Percentiles rank a stretch among this genome's conserved stretches.
These are phyloP conservation scores for Cryphonectria japonica DNA, from an alignment of 2,329 filamentous ascomycete species.

Conservation along the genomic window DNA sequence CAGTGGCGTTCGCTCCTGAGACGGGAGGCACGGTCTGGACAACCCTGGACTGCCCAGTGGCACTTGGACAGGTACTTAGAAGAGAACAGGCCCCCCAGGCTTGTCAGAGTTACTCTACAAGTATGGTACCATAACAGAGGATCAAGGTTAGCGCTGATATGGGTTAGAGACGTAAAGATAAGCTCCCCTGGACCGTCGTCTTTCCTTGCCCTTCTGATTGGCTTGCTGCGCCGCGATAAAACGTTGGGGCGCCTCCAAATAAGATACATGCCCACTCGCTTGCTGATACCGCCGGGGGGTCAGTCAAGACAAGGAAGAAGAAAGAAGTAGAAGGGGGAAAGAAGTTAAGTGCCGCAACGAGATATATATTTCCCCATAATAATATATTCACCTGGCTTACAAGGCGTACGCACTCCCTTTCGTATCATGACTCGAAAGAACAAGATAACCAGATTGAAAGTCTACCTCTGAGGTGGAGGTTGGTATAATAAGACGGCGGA, in stretches of 20 bases:
- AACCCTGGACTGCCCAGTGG: not conserved
- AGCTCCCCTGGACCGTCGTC: conserved; percentile 9
- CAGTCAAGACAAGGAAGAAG: not conserved
- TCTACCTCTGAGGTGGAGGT: not conserved
- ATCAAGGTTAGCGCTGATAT: conserved; percentile 10
- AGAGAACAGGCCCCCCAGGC: not conserved
- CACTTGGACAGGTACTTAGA: too few relatives aligned
- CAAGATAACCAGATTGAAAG: not conserved
- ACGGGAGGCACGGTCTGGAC: not conserved
- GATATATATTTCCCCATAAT: not conserved
- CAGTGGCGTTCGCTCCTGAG: not conserved
- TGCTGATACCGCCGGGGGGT: not conserved
- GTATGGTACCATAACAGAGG: not conserved
- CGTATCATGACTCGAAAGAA: conserved; percentile 1
- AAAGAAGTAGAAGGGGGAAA: not conserved
- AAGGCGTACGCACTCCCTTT: not conserved
- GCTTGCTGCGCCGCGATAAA: conserved; percentile 11
- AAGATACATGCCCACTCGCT: conserved; percentile 5
- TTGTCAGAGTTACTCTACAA: not conserved
- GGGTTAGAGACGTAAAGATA: conserved; percentile 7
- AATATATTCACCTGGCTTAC: not conserved
- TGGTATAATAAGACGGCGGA: not conserved
- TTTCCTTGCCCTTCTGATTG: conserved; percentile 17
- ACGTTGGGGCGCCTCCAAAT: not conserved
- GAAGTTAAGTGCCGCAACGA: not conserved